Evolutionary conservation across 1,139 yeast genomes (phyloP), one percentile per base, ranked within the genome.

Genomic region (Blastobotrys proliferans): DNA sequence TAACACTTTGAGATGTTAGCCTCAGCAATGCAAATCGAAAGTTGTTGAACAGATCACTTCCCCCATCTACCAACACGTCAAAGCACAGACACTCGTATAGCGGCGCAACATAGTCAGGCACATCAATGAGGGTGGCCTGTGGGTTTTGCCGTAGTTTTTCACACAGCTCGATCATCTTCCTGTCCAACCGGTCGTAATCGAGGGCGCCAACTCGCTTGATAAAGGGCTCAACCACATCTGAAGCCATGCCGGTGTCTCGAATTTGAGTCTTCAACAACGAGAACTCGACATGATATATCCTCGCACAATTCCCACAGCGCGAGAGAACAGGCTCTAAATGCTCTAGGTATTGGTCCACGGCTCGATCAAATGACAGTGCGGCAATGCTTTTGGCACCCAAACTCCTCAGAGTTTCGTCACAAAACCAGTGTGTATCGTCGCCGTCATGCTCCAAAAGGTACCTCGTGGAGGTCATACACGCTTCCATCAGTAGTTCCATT

Each of bases 381-480:
- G 40, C 17, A 14, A 44, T 40, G 11, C 37, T 28, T 27, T 20
- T 22, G 13, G 36, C 26, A 5, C 33, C 40, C 21, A 44, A 18
- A 8, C 37, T 36, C 4, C 37, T 35, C 4, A 24, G 11, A 2
- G 11, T 16, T 3, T 34, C 37, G 28, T 41, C 41, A 29, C 47
- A 44, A 38, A 44, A 44, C 47, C 47, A 44, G 22, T 44, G 47
- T 4, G 18, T 18, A n/a, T 14, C 21, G 14, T 21, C 25, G 29
- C 27, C n/a, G 6, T 19, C 18, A 11, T 31, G 14, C n/a, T 22
- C 28, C 14, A 38, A 11, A 2, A 42, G 21, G 25, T 37, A 42
- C 18, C 21, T 24, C 6, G 40, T 34, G 3, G 41, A 13, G 3
- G 33, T 20, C 27, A 17, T 28, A n/a, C 45, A 38, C 1, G 45